A percentile compares a stretch with the other conserved stretches of the same genome.
These are phyloP conservation scores for Glycyrrhiza uralensis DNA, from an alignment of 306 rosid genomes.

Conservation along the genomic window DNA sequence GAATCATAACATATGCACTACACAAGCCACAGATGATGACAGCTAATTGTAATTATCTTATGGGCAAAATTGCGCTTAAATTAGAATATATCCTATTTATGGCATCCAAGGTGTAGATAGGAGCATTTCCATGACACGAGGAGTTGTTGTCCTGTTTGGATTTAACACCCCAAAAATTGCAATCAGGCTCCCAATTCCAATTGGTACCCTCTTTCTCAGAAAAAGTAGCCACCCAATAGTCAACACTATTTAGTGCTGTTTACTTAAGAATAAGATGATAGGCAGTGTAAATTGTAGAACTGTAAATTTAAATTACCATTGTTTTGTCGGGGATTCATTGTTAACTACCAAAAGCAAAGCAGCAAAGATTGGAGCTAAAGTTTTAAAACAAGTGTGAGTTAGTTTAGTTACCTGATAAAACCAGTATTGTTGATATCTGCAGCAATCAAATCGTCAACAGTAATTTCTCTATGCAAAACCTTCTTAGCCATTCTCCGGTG, in stretches of 20 bases:
- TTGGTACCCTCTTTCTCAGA: not conserved
- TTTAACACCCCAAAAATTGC: not conserved
- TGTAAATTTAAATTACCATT: not conserved
- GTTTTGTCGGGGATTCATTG: not conserved
- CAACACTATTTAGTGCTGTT: not conserved
- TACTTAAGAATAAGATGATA: not conserved
- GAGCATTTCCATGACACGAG: not conserved
- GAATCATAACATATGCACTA: not conserved
- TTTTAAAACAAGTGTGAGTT: not conserved
- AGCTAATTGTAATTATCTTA: conserved; percentile 1
- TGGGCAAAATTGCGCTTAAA: not conserved
- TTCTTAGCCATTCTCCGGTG: conserved; percentile 60
- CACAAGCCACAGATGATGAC: not conserved
- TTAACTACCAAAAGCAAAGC: not conserved
- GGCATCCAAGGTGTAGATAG: not conserved
- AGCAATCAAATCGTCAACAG: conserved; percentile 74
- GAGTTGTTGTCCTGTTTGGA: not conserved
- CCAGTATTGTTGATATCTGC: conserved; percentile 73
- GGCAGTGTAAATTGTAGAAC: too few species aligned
- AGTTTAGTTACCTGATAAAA: conserved; percentile 48
- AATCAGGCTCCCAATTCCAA: not conserved
- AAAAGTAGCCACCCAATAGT: not conserved
- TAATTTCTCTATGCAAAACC: conserved; percentile 71
- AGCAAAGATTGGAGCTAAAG: not conserved
- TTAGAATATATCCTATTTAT: conserved; percentile 20